These are phyloP conservation scores for Trichoderma simmonsii DNA, from an alignment of 2,329 filamentous ascomycete species.

Conservation along the genomic window DNA sequence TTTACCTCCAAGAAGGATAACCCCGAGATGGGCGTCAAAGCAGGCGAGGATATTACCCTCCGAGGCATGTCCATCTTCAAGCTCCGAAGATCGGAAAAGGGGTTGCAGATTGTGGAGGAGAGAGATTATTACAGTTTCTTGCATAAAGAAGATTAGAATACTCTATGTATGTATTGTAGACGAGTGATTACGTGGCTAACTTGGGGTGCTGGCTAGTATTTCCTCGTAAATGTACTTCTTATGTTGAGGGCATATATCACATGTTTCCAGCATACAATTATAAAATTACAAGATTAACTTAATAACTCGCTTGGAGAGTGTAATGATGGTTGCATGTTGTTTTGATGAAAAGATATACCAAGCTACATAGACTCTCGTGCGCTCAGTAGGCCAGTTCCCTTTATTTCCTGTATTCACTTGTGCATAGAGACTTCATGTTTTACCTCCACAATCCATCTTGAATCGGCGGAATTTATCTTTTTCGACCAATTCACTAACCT, in stretches of 20 bases:
- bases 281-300: no score
- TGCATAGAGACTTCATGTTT: neutral
- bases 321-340: neutral
- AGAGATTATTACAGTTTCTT: constrained; percentile 7
- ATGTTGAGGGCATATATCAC: no score
- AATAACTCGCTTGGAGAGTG: neutral
- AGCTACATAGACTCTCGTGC: neutral
- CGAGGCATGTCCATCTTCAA: constrained; percentile 2
- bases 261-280: no score
- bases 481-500: neutral
- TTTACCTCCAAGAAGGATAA: constrained; percentile 4
- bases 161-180: neutral
- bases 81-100: neutral
- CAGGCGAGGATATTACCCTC: neutral
- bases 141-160: neutral
- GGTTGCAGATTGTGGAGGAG: neutral
- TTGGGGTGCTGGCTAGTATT: no score
- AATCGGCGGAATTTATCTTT: neutral
- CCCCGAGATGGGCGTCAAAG: neutral
- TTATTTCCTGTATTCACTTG: neutral
- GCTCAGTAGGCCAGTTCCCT: neutral
- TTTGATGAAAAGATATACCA: neutral
- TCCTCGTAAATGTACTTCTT: no score
- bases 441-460: neutral
- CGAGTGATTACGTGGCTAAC: neutral